Evolutionary conservation across 371 early-diverging fungal species (phyloP), one percentile per base, ranked within the genome.

Genomic region (Mortierella sp.): DNA sequence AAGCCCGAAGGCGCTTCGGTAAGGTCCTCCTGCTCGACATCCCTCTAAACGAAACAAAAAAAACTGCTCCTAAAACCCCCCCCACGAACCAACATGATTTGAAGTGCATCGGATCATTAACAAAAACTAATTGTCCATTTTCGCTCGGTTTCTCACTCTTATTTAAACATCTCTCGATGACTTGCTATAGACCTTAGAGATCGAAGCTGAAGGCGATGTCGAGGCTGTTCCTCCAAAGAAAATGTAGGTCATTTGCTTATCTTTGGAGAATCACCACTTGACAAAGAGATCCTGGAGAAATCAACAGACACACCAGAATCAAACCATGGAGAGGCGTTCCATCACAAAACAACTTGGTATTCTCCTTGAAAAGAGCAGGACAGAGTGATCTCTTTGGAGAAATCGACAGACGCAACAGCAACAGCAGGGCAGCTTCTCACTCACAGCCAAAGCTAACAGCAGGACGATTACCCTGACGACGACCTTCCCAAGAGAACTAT

Each of bases 141-240:
- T 60, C 6, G 60, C 7, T 60, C 31, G 28, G 50, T 31, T 6
- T 74, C 26, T 77, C 48, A 38, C 38, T 7, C 0, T 52, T 28
- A 38, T 14, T 28, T 54, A 21, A 47, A 48, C 58, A 52, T 34
- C 47, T 31, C 63, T 47, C n/a, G 68, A 55, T 50, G 44, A 3
- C 16, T 31, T 13, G 38, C 28, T 26, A 19, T 76, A 79, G 76
- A 42, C 65, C 16, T 57, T 77, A 13, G 68, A 65, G 68, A 65
- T 65, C 68, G 77, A 74, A 70, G 70, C n/a, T 21, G 76, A 48
- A 58, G 9, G 63, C 28, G 77, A 76, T 44, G 42, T 34, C 19
- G 81, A 80, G 28, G 73, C 73, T 44, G 82, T 75, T 38, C 85
- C 85, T 8, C 82, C 82, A 58, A 85, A 85, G 78, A 85, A 85